Base-by-base conservation (phyloP, 2,329 filamentous ascomycete genomes). In the Pyrenochaeta sp. region DNA sequence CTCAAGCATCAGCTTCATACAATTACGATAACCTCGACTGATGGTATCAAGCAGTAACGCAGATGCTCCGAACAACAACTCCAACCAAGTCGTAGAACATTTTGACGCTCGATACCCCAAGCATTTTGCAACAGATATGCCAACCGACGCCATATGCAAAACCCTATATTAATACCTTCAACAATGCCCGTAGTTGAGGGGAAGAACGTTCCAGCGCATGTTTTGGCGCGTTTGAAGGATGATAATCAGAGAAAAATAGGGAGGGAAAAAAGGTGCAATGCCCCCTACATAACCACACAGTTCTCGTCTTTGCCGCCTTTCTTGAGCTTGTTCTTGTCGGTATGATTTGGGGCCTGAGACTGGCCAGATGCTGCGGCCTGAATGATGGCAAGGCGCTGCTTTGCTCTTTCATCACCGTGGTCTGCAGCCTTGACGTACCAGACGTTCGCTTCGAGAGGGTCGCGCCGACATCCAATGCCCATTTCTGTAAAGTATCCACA, bases 341-440 rank as follows among this genome's bases (percentile, higher is more conserved):
- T 42, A 14, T 49, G 46, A 11, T 58, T 46, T 11, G 63, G 42
- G 12, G 56, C 10, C 14, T 59, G 60, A n/a, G 68, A 49, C 45
- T 78, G 79, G 3, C 85, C 86, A 4, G 84, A 83, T 4, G 93
- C 90, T 10, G 95, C 94, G 7, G 90, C 90, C 56, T 90, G 86
- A 56, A 99, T 99, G 35, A 92, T 91, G 17, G 90, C 87, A 47
- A 99, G 82, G 21, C 95, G 86, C 68, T 95, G 90, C 75, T 90
- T 94, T 45, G 95, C 95, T 52, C 92, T 87, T 67, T 95, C 91
- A 68, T 98, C 93, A 41, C 94, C 95, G 44, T 91, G 86, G 63
- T 97, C 94, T 14, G 95, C 94, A 4, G 95, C 95, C 76, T 91
- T 91, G 64, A 99, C 94, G 73, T 99, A 99, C 94, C 93, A 98